Base-by-base conservation (phyloP, 2,329 filamentous ascomycete genomes). In the Aureobasidium melanogenum region DNA sequence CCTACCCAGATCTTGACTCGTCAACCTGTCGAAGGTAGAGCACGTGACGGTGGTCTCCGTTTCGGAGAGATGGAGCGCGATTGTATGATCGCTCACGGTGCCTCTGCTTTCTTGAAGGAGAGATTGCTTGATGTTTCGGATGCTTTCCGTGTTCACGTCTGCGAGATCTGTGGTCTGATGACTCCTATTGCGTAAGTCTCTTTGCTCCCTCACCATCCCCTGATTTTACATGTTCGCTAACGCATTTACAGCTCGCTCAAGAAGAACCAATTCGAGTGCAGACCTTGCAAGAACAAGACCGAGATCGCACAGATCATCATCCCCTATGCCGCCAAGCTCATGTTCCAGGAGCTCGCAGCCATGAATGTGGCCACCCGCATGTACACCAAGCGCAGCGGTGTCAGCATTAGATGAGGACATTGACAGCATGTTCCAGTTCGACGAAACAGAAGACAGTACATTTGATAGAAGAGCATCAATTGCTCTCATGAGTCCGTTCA, bases 51-150 rank as follows among this genome's bases (percentile, higher is more conserved):
- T 83, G 94, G 94, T 80, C 83, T 99, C 47, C 93, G 95, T 73
- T 99, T 99, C 85, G 94, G 94, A 86, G 94, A 99, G 82, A 99
- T 99, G 94, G 95, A 99, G 78, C 93, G 95, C 79, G 95, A 99
- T 84, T 99, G 94, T 75, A 99, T 99, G 94, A 99, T 99, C 80
- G 91, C 95, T n/a, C 95, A 99, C 74, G 94, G 94, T 73, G 94
- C 95, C 3, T 93, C 91, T 60, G 88, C 92, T 1, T 99, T 99
- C 83, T 78, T 99, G 72, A 99, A 99, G 79, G 94, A 99, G 80
- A 86, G 94, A 70, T 78, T 99, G 62, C 97, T 99, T 70, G 93
- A 97, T 74, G 94, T 99, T 55, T 96, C 91, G 58, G 94, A 99
- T 79, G 93, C 94, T 39, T 99, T 97, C 83, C 84, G 92, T 75